Base-by-base conservation (phyloP, 176 grass and related monocot species). In the Bolboschoenus planiculmis region DNA sequence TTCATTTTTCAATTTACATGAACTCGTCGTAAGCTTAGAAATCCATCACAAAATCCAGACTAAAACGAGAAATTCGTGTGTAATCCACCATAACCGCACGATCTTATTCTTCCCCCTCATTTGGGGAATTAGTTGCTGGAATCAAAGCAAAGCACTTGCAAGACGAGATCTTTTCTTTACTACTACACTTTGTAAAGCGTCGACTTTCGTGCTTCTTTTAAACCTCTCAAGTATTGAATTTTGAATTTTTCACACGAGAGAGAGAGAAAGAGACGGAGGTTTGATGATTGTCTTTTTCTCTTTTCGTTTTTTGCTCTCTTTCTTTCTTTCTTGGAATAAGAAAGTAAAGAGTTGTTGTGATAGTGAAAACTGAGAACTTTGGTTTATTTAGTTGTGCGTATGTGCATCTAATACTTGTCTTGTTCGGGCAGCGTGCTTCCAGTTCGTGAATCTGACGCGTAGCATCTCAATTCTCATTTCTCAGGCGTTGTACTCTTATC, bases 401-500 rank as follows among this genome's bases (percentile, higher is more conserved):
- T n/a, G n/a, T n/a, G 70, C 70, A 74, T 74, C 70, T 15, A 48
- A 74, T 74, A 74, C 70, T 47, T 74, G 70, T 48, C 70, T 74
- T 74, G 70, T 74, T 74, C 23, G n/a, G 67, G 39, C 37, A 73
- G 68, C 21, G n/a, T 46, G 68, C 68, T 73, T 73, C 10, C 20
- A 73, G 40, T 9, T 72, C 13, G 39, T 47, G 68, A 46, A 73
- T 3, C 23, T 73, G 64, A 68, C 64, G 40, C 68, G 21, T 40
- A 44, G 67, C 20, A 44, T 27, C 68, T 15, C 20, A 15, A n/a
- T 60, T 27, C 2, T 29, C 0, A 60, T 27, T 27, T 60, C n/a
- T n/a, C n/a, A n/a, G n/a, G n/a, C n/a, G n/a, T n/a, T n/a, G n/a
- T n/a, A n/a, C n/a, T n/a, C n/a, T n/a, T n/a, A n/a, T n/a, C n/a